Evolutionary conservation across 2,329 filamentous ascomycete species (phyloP).

Genomic region (Passalora sequoiae): DNA sequence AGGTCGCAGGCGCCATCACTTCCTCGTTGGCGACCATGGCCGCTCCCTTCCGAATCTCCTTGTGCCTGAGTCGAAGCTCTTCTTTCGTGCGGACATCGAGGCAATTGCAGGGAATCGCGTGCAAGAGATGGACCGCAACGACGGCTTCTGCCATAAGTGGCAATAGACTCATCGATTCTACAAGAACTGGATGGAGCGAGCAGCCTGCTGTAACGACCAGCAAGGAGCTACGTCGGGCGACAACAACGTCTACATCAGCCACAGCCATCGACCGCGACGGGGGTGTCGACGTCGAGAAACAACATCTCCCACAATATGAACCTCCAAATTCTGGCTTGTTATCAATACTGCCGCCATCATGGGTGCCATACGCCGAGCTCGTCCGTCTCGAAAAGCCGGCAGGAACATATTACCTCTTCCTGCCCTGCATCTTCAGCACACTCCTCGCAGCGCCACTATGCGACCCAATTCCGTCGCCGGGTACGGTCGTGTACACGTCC

Average conservation of each 20-base stretch:
- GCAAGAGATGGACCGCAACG: constrained; percentile 17
- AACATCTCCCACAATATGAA: constrained; percentile 44
- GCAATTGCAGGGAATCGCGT: constrained; percentile 12
- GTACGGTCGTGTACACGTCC: constrained; percentile 59
- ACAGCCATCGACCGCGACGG: neutral
- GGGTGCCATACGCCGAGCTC: constrained; percentile 77
- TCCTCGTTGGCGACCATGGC: constrained; percentile 11
- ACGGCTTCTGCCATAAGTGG: neutral
- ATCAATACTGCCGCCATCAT: constrained; percentile 61
- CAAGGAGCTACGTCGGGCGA: neutral
- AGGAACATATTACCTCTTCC: constrained; percentile 79
- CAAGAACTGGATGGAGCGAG: neutral
- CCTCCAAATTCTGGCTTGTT: constrained; percentile 68
- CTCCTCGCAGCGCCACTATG: constrained; percentile 70
- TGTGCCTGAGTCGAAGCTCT: constrained; percentile 7
- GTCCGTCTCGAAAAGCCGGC: constrained; percentile 75
- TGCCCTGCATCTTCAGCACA: constrained; percentile 80
- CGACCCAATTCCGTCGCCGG: constrained; percentile 55
- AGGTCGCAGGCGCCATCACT: constrained; percentile 12
- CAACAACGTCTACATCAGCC: constrained; percentile 1
- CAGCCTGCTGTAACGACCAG: neutral
- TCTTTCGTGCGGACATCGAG: constrained; percentile 19
- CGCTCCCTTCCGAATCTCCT: constrained; percentile 16
- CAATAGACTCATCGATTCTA: no score
- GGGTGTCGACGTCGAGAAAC: neutral